Evolutionary conservation across 179 eudicot species (phyloP).

Genomic region (Camellia oleifera): DNA sequence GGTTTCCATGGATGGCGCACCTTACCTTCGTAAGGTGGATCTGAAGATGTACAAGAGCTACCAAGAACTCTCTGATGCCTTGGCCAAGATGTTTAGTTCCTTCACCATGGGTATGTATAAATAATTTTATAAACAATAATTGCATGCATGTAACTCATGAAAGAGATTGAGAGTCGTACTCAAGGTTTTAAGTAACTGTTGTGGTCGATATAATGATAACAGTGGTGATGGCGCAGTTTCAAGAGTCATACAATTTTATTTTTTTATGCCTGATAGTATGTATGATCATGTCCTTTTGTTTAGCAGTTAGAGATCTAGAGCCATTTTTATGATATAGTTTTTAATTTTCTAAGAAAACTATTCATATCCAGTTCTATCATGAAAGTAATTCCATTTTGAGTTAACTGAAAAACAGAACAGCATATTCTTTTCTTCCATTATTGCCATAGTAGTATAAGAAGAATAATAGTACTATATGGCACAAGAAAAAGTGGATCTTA

Average conservation of each 20-base stretch:
- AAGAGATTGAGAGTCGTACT: neutral
- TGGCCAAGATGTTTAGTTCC: conserved; percentile 81
- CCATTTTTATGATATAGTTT: neutral
- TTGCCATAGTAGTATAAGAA: neutral
- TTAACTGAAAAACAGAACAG: neutral
- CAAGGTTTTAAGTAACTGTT: too few relatives aligned
- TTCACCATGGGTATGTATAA: conserved; percentile 51
- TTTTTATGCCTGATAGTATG: too few relatives aligned
- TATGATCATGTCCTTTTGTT: too few relatives aligned
- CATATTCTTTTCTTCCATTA: neutral
- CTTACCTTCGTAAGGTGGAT: conserved; percentile 75
- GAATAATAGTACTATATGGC: neutral
- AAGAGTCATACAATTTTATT: too few relatives aligned
- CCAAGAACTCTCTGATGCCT: conserved; percentile 59
- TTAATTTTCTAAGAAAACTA: neutral
- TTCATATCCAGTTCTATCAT: neutral
- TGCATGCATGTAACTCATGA: neutral
- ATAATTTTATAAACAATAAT: neutral
- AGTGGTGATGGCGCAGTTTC: too few relatives aligned
- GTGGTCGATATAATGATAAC: too few relatives aligned
- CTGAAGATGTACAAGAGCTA: conserved; percentile 68
- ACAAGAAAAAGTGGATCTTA: neutral
- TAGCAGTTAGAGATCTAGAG: neutral
- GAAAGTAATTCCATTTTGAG: neutral
- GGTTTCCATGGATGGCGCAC: conserved; percentile 87